Base-by-base conservation (phyloP, 2,329 filamentous ascomycete species). In the Monosporascus sp. region DNA sequence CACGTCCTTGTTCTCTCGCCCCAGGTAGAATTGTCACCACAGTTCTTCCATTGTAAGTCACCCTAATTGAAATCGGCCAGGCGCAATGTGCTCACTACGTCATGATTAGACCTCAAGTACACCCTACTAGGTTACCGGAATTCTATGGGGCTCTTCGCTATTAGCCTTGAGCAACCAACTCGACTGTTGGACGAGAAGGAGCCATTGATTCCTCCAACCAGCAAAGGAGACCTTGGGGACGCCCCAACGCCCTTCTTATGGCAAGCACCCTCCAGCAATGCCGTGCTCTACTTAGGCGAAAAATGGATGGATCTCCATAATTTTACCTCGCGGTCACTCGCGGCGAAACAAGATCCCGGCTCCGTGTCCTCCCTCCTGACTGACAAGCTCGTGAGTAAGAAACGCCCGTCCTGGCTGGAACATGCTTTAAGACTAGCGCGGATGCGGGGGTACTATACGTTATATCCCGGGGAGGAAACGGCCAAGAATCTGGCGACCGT, bases 1-100 rank as follows among this genome's bases (percentile, higher is more conserved):
- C 90, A 97, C 67, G 82, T 96, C 2, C 77, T 99, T n/a, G 72
- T 97, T 2, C 79, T 99, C 6, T 92, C 90, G 5, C 83, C 92
- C 1, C 85, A 96, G 60, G 81, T 80, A 1, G 89, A 97, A 67
- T 71, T 97, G 0, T 88, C 89, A 1, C 84, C 86, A 1, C 80
- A 88, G 2, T 97, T 90, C 66, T 93, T 88, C 57, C 90, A 96
- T 58, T 96, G 80, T 82, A 69, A 65, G 78, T 60, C 4, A 52
- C 14, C 5, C 14, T 41, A 38, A 4, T 24, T 7, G 25, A 15
- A n/a, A 44, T 4, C 20, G 11, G 24, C 43, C 15, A 45, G 20
- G 5, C 45, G 24, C 8, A 9, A 27, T 20, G 22, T 47, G 57
- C 39, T 58, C 49, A 47, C 9, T 41, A 31, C 15, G n/a, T 8